These are phyloP conservation scores for Ophiocordyceps australis DNA, from an alignment of 2,329 filamentous ascomycete species.

Conservation along the genomic window DNA sequence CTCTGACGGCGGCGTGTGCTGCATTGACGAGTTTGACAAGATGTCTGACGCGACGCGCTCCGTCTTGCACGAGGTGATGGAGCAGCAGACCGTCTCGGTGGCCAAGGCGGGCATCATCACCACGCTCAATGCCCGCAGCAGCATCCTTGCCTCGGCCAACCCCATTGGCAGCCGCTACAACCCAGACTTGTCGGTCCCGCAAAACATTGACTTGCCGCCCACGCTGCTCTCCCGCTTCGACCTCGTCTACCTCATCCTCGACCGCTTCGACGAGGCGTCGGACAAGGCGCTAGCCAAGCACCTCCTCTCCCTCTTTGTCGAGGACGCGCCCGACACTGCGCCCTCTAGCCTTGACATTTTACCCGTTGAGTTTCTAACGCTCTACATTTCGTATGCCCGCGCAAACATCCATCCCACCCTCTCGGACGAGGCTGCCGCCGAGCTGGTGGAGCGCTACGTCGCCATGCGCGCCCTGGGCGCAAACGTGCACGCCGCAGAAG, in stretches of 20 bases:
- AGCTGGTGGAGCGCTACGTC: conserved; percentile 75
- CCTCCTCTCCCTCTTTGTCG: conserved; percentile 88
- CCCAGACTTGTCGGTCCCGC: conserved; percentile 81
- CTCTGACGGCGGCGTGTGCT: conserved; percentile 69
- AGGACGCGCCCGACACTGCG: conserved; percentile 82
- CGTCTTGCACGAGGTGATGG: conserved; percentile 77
- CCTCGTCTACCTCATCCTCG: conserved; percentile 88
- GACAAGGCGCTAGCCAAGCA: conserved; percentile 85
- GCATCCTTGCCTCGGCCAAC: conserved; percentile 91
- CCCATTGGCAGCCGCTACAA: conserved; percentile 98
- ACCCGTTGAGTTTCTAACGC: conserved; percentile 85
- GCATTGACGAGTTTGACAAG: conserved; percentile 75
- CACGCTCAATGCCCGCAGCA: conserved; percentile 86
- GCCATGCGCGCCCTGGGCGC: conserved; percentile 89
- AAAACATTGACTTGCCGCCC: conserved; percentile 94
- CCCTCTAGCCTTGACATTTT: conserved; percentile 57
- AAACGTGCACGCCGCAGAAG: conserved; percentile 72
- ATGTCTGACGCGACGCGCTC: conserved; percentile 67
- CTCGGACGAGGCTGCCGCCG: conserved; percentile 60
- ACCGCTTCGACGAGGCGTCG: conserved; percentile 76
- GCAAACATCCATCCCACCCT: conserved; percentile 70
- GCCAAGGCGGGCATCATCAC: conserved; percentile 92
- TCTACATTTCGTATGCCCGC: conserved; percentile 94
- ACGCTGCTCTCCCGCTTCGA: conserved; percentile 93
- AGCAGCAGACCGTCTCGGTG: conserved; percentile 72